These are phyloP conservation scores for Phallus indusiatus DNA, from an alignment of 768 basidiomycete species.

Conservation along the genomic window DNA sequence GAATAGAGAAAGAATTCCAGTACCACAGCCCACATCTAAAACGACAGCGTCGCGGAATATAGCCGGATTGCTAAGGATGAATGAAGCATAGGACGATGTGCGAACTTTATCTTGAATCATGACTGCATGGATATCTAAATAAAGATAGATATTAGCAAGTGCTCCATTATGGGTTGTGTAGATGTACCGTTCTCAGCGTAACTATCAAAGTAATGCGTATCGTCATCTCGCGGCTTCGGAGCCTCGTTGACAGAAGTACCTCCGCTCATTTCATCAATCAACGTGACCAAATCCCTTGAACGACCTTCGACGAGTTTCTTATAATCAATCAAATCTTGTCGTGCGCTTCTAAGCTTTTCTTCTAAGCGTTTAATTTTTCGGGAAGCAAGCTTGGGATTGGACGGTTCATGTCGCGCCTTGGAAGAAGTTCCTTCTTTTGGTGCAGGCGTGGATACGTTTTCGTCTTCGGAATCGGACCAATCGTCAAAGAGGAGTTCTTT, in stretches of 20 bases:
- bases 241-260: conserved; percentile 24
- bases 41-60: conserved; percentile 81
- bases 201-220: conserved; percentile 88
- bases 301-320: conserved; percentile 45
- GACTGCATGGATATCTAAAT: conserved; percentile 81
- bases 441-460: conserved; percentile 20
- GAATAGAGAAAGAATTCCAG: conserved; percentile 85
- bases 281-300: conserved; percentile 15
- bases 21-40: conserved; percentile 94
- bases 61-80: conserved; percentile 73
- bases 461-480: conserved; percentile 68
- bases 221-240: conserved; percentile 59
- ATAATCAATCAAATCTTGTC: conserved; percentile 55
- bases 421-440: conserved; percentile 3
- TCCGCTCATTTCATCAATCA: conserved; percentile 17
- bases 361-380: conserved; percentile 51
- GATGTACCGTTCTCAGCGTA: conserved; percentile 76
- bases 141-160: neutral
- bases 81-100: conserved; percentile 87
- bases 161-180: neutral
- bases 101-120: conserved; percentile 96
- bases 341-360: conserved; percentile 47
- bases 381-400: conserved; percentile 25
- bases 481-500: conserved; percentile 59
- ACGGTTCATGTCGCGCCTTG: conserved; percentile 12